These are phyloP conservation scores for Lentinula detonsa DNA, from an alignment of 768 basidiomycete genomes.

Conservation along the genomic window DNA sequence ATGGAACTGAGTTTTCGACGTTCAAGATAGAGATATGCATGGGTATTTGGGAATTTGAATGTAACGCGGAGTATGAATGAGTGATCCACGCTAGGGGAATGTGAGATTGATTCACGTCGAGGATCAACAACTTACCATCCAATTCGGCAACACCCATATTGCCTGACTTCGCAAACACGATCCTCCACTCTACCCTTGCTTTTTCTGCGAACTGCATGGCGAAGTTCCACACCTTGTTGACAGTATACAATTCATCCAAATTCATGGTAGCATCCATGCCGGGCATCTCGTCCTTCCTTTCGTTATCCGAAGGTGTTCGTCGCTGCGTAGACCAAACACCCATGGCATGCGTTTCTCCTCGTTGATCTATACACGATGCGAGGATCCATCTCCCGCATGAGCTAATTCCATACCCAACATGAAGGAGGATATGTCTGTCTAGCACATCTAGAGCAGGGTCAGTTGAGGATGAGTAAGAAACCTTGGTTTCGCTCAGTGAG, in stretches of 20 bases:
- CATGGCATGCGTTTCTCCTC: constrained; percentile 69
- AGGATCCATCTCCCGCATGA: constrained; percentile 72
- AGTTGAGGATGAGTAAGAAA: constrained; percentile 29
- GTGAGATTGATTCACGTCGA: constrained; percentile 5
- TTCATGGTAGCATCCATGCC: constrained; percentile 22
- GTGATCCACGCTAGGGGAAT: constrained; percentile 56
- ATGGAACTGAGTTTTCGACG: constrained; percentile 53
- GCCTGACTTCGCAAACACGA: constrained; percentile 69
- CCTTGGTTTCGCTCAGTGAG: constrained; percentile 25
- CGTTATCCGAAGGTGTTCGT: constrained; percentile 12
- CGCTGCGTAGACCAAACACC: constrained; percentile 62
- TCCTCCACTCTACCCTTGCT: constrained; percentile 75
- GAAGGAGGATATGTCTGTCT: constrained; percentile 59
- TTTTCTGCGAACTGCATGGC: constrained; percentile 51
- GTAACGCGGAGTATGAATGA: constrained; percentile 37
- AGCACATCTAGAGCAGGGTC: constrained; percentile 42
- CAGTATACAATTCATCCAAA: constrained; percentile 41
- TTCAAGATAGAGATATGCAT: constrained; percentile 57
- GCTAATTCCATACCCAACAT: constrained; percentile 69
- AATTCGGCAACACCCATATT: constrained; percentile 53
- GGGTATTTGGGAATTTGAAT: constrained; percentile 17
- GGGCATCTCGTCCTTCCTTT: constrained; percentile 21
- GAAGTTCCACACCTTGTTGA: constrained; percentile 68
- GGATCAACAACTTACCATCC: constrained; percentile 42
- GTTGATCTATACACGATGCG: constrained; percentile 69